Base-by-base conservation (phyloP, 2,329 filamentous ascomycete species). In the Thielaviopsis ethacetica region DNA sequence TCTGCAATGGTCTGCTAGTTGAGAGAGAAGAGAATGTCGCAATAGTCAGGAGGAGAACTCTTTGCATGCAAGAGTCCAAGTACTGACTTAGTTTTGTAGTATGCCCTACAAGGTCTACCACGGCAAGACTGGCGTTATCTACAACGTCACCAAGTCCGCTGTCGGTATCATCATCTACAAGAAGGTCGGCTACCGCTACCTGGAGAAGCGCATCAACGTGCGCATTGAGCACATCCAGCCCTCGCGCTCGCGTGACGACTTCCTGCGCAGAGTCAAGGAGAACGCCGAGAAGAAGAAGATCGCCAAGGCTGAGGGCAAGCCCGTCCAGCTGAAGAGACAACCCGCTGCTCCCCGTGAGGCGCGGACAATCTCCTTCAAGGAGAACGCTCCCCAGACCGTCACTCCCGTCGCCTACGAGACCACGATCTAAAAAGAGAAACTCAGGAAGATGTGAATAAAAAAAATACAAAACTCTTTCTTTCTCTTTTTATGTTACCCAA, bases 151-250 rank as follows among this genome's bases (percentile, higher is more conserved):
- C 78, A 95, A 96, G 85, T 87, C 83, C 70, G 88, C 93, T 53
- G 90, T 98, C 73, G 93, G 93, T 71, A 87, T 98, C 76, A 96
- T 98, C 79, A 88, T 98, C 79, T 91, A 95, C 87, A 96, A 95
- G 85, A 89, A 94, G 77, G 93, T 98, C 75, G 90, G 91, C 79
- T 93, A 97, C 86, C 88, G 91, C 72, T 98, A 96, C 85, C 82
- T 98, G 75, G 93, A 98, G 88, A 98, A 98, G 90, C 91, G 93
- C 76, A 85, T 98, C 81, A 97, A 95, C 85, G 82, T 98, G 79
- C 89, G 93, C 74, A 78, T 97, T 76, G 93, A 98, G 86, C 93
- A 98, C 85, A 83, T 98, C 77, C 78, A 79, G 71, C 87, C 88
- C 73, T 97, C 91, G 68, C 87, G 93, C 75, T 97, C 91, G 71